Conservation (phyloP, 208 protist species). For the Entamoeba histolytica region DNA sequence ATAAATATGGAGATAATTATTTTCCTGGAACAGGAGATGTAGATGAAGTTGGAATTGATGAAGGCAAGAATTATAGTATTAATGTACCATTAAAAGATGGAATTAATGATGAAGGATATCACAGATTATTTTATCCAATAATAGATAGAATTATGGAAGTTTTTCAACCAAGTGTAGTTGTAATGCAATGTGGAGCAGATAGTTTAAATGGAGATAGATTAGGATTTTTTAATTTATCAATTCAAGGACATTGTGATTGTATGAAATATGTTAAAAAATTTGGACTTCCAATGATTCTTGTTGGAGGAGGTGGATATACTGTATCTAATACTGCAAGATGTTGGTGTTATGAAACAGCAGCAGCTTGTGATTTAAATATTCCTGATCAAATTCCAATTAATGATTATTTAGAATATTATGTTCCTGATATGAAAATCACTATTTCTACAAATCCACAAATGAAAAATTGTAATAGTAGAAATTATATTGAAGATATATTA, state of each 20-base stretch:
- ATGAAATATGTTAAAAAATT: conserved; percentile 58
- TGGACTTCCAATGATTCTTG: conserved; percentile 64
- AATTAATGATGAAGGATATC: conserved; percentile 49
- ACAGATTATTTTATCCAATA: conserved; percentile 36
- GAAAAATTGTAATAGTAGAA: not conserved
- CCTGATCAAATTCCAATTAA: not conserved
- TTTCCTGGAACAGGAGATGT: conserved; percentile 53
- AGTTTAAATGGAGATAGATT: conserved; percentile 80
- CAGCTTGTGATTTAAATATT: conserved; percentile 9
- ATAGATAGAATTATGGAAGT: conserved; percentile 56
- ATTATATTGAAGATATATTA: not conserved
- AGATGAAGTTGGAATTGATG: conserved; percentile 44
- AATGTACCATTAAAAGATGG: conserved; percentile 52
- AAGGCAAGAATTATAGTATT: conserved; percentile 56
- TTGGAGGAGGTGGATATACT: conserved; percentile 95
- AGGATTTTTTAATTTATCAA: conserved; percentile 75
- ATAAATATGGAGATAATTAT: conserved; percentile 75
- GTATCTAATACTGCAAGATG: conserved; percentile 84
- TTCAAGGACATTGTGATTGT: conserved; percentile 40
- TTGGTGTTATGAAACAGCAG: conserved; percentile 72
- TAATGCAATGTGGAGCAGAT: conserved; percentile 95
- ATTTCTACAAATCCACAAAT: not conserved
- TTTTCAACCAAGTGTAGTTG: conserved; percentile 72
- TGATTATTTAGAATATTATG: not conserved
- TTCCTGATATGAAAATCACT: not conserved